These are phyloP conservation scores for Periconia macrospinosa DNA, from an alignment of 2,329 filamentous ascomycete species.

Conservation along the genomic window DNA sequence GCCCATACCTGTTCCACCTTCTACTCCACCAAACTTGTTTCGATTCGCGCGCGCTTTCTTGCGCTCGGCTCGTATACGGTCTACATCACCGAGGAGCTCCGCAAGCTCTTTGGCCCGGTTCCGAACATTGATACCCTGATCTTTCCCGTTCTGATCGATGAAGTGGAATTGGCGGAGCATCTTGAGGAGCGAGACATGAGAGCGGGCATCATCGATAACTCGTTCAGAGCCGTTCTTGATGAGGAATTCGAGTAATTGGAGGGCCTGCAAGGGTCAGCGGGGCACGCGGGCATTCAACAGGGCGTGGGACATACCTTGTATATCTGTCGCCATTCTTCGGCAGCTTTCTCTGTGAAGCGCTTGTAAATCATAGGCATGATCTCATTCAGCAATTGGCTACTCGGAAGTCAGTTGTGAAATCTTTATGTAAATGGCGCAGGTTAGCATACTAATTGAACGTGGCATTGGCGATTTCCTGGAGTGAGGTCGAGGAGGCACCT, in stretches of 20 bases:
- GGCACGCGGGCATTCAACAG: background rate
- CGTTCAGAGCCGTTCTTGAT: slow-evolving; percentile 98
- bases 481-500: slow-evolving; percentile 76
- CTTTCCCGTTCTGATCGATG: slow-evolving; percentile 94
- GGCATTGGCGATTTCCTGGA: slow-evolving; percentile 98
- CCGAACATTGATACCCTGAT: slow-evolving; percentile 96
- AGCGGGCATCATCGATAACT: slow-evolving; percentile 94
- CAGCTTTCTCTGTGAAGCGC: slow-evolving; percentile 96
- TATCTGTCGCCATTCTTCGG: slow-evolving; percentile 98
- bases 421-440: background rate
- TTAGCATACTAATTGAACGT: slow-evolving; percentile 91
- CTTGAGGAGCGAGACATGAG: slow-evolving; percentile 91
- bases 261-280: slow-evolving; percentile 51
- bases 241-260: slow-evolving; percentile 94
- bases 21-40: slow-evolving; percentile 94
- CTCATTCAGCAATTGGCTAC: slow-evolving; percentile 91
- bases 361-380: slow-evolving; percentile 99
- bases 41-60: slow-evolving; percentile 91
- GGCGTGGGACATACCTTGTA: slow-evolving; percentile 71
- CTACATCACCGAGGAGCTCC: slow-evolving; percentile 90
- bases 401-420: slow-evolving; percentile 21
- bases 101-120: slow-evolving; percentile 95
- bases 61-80: slow-evolving; percentile 71
- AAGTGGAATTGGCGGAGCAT: slow-evolving; percentile 99
- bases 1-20: slow-evolving; percentile 70